Base-by-base conservation (phyloP, 2,329 filamentous ascomycete species). In the Chalaropsis thielavioides region DNA sequence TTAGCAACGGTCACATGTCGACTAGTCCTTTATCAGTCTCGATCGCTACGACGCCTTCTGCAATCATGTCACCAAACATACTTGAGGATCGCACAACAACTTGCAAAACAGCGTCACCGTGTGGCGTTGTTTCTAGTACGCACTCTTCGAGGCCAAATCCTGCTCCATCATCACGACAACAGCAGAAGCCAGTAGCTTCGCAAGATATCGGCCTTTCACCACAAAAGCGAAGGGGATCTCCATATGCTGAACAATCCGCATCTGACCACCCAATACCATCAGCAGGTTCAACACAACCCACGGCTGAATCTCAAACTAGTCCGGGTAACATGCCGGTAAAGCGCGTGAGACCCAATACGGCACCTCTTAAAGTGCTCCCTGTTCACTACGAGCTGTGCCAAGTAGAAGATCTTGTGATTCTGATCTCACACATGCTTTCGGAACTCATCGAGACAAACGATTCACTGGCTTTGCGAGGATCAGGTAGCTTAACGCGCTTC, bases 391-490 rank as follows among this genome's bases (percentile, higher is more conserved):
- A 96, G 74, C 78, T 85, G 11, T 95, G 90, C 73, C 80, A 87
- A 46, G 83, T 89, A 8, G 88, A 91, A 71, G 92, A 96, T 73
- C 83, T 99, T 72, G 94, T 96, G 35, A 81, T 92, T 51, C 78
- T 99, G 67, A 94, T 99, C 69, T 86, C 92, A 58, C 90, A 95
- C 72, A 97, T 99, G 94, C 81, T 99, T 60, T 87, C 92, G 75
- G 94, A 99, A 75, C 79, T 99, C 60, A 95, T 99, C 69, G 86
- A 89, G 68, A 89, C 92, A 68, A 99, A 99, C 71, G 94, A 99
- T 74, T 83, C 83, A 61, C 84, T 94, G 68, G 92, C 92, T 59
- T 83, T 96, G 64, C 85, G 87, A 70, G 74, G 75, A 66, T 75
- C 75, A 7, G 91, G 90, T 41, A 88, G 90, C 41, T 80, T 99